A percentile compares a stretch with the other conserved stretches of the same genome.
These are phyloP conservation scores for Starmerella ratchasimensis DNA, from an alignment of 805 yeast species.

Conservation along the genomic window DNA sequence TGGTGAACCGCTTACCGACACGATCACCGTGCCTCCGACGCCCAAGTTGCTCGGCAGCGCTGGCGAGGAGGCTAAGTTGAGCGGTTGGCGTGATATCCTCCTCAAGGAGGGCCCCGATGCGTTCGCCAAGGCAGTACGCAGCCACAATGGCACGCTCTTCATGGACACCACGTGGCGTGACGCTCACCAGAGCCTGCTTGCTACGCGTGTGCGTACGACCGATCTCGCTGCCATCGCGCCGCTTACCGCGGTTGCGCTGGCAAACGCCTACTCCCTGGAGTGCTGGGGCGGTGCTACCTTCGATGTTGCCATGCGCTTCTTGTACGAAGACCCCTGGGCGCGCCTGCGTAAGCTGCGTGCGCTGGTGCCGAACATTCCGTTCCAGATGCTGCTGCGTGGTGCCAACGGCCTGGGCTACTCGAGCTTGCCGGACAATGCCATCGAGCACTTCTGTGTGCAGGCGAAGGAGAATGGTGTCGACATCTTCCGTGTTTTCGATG, in stretches of 20 bases:
- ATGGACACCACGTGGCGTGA: constrained; percentile 99
- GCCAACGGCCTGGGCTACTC: constrained; percentile 99
- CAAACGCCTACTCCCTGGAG: constrained; percentile 88
- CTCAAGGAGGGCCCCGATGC: constrained; percentile 75
- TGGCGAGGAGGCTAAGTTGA: constrained; percentile 50
- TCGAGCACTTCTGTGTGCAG: constrained; percentile 88
- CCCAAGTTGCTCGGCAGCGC: constrained; percentile 39
- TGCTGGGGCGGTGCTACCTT: constrained; percentile 99
- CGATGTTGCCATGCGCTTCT: constrained; percentile 96
- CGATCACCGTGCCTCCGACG: constrained; percentile 54
- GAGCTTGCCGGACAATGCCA: constrained; percentile 95
- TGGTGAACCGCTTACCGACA: constrained; percentile 77
- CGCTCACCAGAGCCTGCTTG: constrained; percentile 94
- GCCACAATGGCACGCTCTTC: constrained; percentile 70
- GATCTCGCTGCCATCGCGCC: constrained; percentile 88
- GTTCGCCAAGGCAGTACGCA: constrained; percentile 79
- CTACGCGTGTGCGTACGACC: constrained; percentile 92
- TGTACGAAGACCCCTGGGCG: constrained; percentile 98
- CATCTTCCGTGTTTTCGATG: constrained; percentile 94
- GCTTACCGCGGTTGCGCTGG: constrained; percentile 77
- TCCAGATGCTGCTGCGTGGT: constrained; percentile 98
- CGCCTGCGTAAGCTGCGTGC: constrained; percentile 77
- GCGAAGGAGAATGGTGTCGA: constrained; percentile 96
- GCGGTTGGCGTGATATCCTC: constrained; percentile 87
- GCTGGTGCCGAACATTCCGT: constrained; percentile 94